These are phyloP conservation scores for Dothiorella sarmentorum DNA, from an alignment of 2,329 filamentous ascomycete genomes.

Conservation along the genomic window DNA sequence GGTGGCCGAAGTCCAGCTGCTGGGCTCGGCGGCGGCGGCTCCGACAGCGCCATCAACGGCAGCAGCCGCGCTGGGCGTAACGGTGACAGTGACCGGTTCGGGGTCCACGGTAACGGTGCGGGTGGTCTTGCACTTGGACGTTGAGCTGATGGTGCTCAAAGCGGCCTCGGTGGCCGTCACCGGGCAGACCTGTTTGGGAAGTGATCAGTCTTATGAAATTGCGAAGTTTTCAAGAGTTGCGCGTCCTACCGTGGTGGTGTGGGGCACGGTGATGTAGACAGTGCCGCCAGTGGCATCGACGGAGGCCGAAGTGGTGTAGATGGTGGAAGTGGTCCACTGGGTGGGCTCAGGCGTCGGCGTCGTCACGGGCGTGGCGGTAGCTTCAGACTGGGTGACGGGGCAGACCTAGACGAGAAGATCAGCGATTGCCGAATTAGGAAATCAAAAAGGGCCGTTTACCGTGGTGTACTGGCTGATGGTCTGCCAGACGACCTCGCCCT, in stretches of 20 bases:
- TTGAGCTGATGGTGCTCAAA: background rate
- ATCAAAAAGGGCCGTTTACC: background rate
- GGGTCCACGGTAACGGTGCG: slow-evolving; percentile 13
- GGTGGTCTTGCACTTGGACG: slow-evolving; percentile 13
- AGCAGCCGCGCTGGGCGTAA: background rate
- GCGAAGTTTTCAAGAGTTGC: background rate
- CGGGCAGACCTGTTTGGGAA: slow-evolving; percentile 4
- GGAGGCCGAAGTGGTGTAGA: slow-evolving; percentile 14
- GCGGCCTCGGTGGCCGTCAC: slow-evolving; percentile 13
- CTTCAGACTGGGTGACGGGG: background rate
- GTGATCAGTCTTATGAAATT: background rate
- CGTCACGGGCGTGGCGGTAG: background rate
- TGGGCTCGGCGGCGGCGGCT: background rate
- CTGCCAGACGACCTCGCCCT: background rate
- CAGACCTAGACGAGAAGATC: background rate
- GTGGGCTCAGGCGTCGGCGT: background rate
- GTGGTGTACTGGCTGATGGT: background rate
- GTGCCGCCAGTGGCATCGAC: slow-evolving; percentile 1
- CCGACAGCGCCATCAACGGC: background rate
- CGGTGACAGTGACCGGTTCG: slow-evolving; percentile 8
- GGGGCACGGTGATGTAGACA: slow-evolving; percentile 4
- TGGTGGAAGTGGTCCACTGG: slow-evolving; percentile 16
- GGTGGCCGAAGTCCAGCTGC: background rate
- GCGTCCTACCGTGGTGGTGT: slow-evolving; percentile 7
- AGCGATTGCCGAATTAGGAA: background rate